Evolutionary conservation across 345 rosid genomes (phyloP), one percentile per base, ranked within the genome.

Genomic region (Erysimum cheiranthoides): DNA sequence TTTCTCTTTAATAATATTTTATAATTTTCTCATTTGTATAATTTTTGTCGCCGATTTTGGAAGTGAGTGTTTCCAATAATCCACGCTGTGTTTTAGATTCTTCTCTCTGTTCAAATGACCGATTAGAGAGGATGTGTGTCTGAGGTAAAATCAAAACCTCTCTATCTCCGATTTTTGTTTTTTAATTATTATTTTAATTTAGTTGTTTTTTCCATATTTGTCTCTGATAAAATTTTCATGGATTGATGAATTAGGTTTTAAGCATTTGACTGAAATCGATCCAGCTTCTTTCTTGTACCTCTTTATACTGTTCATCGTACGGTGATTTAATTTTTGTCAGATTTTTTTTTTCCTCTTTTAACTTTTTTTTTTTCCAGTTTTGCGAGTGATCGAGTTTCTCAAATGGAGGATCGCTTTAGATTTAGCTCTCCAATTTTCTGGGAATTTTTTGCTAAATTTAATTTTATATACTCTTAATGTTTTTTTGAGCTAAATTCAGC

Each of bases 61-160:
- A 80, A 77, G 74, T 77, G 71, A 63, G 76, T 56, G 58, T 61
- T 51, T 49, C 5, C 49, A 60, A 13, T 34, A 10, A 56, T 69
- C 73, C 1, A 53, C 47, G 63, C 50, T 56, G 17, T 72, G 16
- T 17, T 75, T 53, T 82, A 69, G 25, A 21, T 21, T 21, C 25
- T 21, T 21, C 25, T 21, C 25, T 21, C 25, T 21, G 25, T 21
- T 21, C 25, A 21, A 21, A 21, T 21, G 25, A 80, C 79, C 78
- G 84, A 86, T 83, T 68, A 61, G 57, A 75, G 85, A 83, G 74
- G 91, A 88, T 87, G 88, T 89, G 92, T 88, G 88, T 89, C 89
- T 88, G 86, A 88, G 84, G 96, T 90, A 80, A 75, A 61, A 9
- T 0, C 1, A 1, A 3, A 49, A 36, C 21, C 17, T 69, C 64